Percentiles rank a stretch among this genome's conserved stretches.
Evolutionary conservation across 257 asterid species (phyloP).

Genomic region (Solanum virginianum): DNA sequence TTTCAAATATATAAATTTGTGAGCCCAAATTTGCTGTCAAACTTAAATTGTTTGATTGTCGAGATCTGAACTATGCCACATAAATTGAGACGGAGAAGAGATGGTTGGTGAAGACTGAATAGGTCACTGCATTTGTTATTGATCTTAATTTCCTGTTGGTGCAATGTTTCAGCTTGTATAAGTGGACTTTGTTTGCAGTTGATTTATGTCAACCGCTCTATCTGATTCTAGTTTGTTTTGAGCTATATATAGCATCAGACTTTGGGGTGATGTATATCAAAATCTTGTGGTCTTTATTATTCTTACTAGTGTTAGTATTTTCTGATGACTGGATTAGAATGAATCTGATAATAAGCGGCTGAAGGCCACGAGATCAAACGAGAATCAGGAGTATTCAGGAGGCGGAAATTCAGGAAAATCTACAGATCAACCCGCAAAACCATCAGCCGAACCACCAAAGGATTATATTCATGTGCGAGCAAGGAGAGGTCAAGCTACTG

Average conservation of each 20-base stretch:
- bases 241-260: background rate
- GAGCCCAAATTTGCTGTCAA: too few relatives aligned
- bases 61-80: too few relatives aligned
- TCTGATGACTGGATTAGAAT: conserved; percentile 10
- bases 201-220: background rate
- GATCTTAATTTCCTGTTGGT: background rate
- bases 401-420: conserved; percentile 18
- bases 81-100: too few relatives aligned
- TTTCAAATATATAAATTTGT: too few relatives aligned
- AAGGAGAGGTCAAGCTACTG: conserved; percentile 48
- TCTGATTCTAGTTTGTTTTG: background rate
- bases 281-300: background rate
- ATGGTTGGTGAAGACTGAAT: background rate
- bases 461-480: conserved; percentile 46
- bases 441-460: conserved; percentile 23
- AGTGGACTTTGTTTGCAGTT: background rate
- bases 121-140: background rate
- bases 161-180: background rate
- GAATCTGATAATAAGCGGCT: conserved; percentile 20
- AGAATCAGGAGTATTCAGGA: conserved; percentile 6
- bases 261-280: background rate
- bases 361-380: conserved; percentile 15
- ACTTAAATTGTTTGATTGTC: too few relatives aligned
- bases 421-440: conserved; percentile 14
- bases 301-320: background rate